Percentiles rank a stretch among this genome's conserved stretches.
These are phyloP conservation scores for Chaetomium strumarium DNA, from an alignment of 2,329 filamentous ascomycete species.

Conservation along the genomic window DNA sequence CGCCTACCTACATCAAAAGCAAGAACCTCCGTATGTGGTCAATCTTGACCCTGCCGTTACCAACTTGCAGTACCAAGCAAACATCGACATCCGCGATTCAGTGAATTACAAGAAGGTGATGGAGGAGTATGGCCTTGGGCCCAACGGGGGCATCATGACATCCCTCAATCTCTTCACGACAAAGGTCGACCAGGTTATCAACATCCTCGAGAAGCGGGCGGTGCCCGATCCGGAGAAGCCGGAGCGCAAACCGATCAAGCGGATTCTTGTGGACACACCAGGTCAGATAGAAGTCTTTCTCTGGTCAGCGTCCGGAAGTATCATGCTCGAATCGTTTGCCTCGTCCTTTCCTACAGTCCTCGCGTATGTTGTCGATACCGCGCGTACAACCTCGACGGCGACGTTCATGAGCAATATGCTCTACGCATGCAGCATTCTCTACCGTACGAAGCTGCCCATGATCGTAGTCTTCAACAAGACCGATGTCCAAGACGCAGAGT, in stretches of 20 bases:
- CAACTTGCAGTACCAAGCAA: conserved; percentile 88
- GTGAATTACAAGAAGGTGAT: conserved; percentile 99
- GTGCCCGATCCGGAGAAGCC: conserved; percentile 55
- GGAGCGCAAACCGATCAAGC: conserved; percentile 59
- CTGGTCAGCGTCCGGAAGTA: conserved; percentile 93
- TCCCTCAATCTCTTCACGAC: conserved; percentile 95
- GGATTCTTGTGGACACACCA: conserved; percentile 91
- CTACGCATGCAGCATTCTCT: conserved; percentile 95
- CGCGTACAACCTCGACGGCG: conserved; percentile 82
- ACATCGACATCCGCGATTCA: conserved; percentile 97
- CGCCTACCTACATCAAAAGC: conserved; percentile 76
- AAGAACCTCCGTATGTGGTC: conserved; percentile 83
- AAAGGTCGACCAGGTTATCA: conserved; percentile 93
- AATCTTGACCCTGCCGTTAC: conserved; percentile 95
- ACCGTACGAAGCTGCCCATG: conserved; percentile 98
- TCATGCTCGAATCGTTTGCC: conserved; percentile 85
- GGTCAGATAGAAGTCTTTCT: conserved; percentile 99
- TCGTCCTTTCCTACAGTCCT: conserved; percentile 95
- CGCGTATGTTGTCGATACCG: conserved; percentile 96
- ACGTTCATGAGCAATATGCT: conserved; percentile 99
- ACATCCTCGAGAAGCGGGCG: conserved; percentile 82
- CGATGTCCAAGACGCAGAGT: conserved; percentile 83
- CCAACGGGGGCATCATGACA: conserved; percentile 94
- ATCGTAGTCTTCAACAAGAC: conserved; percentile 99
- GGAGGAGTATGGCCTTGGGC: conserved; percentile 97